Evolutionary conservation across 352 stramenopile genomes (phyloP), one percentile per base, ranked within the genome.

Genomic region (Globisporangium heterothallicum): DNA sequence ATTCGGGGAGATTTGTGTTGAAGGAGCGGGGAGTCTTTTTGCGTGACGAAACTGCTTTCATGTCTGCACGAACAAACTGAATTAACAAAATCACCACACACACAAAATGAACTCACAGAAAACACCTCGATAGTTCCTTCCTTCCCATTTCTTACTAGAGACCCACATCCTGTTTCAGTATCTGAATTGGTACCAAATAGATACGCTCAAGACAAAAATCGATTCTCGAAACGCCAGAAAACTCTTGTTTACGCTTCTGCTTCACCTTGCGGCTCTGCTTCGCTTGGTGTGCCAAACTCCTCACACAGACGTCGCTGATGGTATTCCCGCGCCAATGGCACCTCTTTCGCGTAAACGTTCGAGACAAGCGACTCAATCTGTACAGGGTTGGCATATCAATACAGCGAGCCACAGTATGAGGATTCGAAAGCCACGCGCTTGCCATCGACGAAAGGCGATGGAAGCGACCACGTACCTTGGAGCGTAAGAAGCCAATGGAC

Each of bases 361-460:
- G 76, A 78, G 35, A 86, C 83, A 45, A 92, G 84, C 2, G 66
- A 70, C 52, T 90, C 77, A 22, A 92, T 85, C 78, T 89, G 45
- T 6, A 16, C 9, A n/a, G n/a, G 9, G 8, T 19, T 38, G 10
- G 26, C 8, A 46, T n/a, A n/a, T n/a, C n/a, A 48, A 1, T 12
- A 54, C 36, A 32, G 18, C 0, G 29, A n/a, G 14, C 52, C 21
- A 48, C 30, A 42, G 36, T n/a, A 10, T 48, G 6, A 35, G 21
- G n/a, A n/a, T n/a, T n/a, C n/a, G n/a, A n/a, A n/a, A n/a, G n/a
- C n/a, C n/a, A n/a, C n/a, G n/a, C n/a, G n/a, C n/a, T n/a, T n/a
- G n/a, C n/a, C n/a, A n/a, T n/a, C n/a, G n/a, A n/a, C n/a, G 29
- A 27, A 16, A 32, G 8, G 52, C 14, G 14, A 21, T 35, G 14